Percentiles rank a stretch among this genome's conserved stretches.
Conservation (phyloP, 352 stramenopile species). For the Globisporangium spiculum region DNA sequence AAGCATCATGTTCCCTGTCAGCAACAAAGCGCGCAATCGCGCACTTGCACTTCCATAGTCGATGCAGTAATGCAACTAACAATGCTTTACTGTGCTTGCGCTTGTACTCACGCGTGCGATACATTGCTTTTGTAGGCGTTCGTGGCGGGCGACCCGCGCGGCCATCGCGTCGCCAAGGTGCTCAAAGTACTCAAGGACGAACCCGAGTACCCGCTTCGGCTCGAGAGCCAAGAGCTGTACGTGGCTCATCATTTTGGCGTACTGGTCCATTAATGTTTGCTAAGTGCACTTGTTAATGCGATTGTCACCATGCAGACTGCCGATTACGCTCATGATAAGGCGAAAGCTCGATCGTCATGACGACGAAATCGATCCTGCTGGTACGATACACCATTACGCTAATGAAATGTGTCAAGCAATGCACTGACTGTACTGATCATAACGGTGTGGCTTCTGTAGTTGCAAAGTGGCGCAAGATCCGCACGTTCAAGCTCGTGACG, state of each 20-base stretch:
- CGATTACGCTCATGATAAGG: conserved; percentile 68
- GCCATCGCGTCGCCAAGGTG: conserved; percentile 62
- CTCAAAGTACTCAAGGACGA: conserved; percentile 43
- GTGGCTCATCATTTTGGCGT: background rate
- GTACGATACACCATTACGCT: conserved; percentile 21
- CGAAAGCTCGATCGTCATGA: conserved; percentile 55
- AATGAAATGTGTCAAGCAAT: background rate
- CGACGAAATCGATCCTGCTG: conserved; percentile 36
- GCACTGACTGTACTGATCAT: conserved; percentile 2
- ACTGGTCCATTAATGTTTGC: background rate
- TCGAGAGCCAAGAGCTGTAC: conserved; percentile 77
- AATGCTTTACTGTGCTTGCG: background rate
- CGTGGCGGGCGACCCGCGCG: conserved; percentile 61
- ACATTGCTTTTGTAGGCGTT: conserved; percentile 39
- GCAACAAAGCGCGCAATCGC: background rate
- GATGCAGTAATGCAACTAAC: background rate
- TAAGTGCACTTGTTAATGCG: background rate
- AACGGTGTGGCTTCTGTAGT: conserved; percentile 23
- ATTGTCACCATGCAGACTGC: conserved; percentile 31
- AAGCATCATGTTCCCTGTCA: background rate
- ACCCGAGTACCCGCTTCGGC: conserved; percentile 49
- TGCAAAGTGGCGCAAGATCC: conserved; percentile 72
- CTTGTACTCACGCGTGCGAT: background rate
- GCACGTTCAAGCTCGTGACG: conserved; percentile 62
- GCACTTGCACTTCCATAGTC: background rate